A percentile compares a stretch with the other conserved stretches of the same genome.
Conservation (phyloP, 495 filamentous ascomycete species). For the Thozetella sp. region DNA sequence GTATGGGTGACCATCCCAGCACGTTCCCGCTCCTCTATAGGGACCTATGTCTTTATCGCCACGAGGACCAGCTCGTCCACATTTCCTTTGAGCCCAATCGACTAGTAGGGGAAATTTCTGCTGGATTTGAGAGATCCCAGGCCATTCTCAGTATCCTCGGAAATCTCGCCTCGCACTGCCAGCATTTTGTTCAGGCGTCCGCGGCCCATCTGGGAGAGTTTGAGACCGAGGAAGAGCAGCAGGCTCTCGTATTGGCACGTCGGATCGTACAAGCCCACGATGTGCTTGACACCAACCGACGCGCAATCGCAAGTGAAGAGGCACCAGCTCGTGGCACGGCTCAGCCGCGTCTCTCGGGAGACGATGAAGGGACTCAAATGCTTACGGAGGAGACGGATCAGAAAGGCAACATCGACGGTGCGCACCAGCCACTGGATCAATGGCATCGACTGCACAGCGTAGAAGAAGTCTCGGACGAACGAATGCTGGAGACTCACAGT, state of each 20-base stretch:
- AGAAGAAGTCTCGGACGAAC: conserved; percentile 34
- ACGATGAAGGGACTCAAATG: no score
- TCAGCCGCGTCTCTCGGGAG: no score
- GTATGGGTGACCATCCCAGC: conserved; percentile 14
- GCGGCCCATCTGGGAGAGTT: background rate
- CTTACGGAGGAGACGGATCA: conserved; percentile 6
- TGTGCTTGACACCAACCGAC: background rate
- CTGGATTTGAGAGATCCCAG: conserved; percentile 8
- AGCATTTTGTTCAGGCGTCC: conserved; percentile 6
- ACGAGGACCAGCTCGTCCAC: conserved; percentile 13
- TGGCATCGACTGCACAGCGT: conserved; percentile 42
- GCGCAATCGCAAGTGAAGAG: background rate
- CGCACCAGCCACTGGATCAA: conserved; percentile 9
- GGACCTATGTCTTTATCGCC: conserved; percentile 18
- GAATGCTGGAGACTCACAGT: conserved; percentile 22
- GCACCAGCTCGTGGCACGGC: background rate
- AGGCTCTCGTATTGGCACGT: background rate
- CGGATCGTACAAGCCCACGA: conserved; percentile 4
- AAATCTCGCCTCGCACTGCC: conserved; percentile 9
- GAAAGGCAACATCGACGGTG: no score
- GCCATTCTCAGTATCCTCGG: conserved; percentile 2
- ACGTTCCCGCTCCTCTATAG: conserved; percentile 13
- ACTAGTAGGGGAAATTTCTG: background rate
- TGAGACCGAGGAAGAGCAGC: background rate
- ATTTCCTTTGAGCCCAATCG: background rate